phyloP scores from a whole-genome alignment of 1,284 basidiomycete species.

The Meira miltonrushii region DNA sequence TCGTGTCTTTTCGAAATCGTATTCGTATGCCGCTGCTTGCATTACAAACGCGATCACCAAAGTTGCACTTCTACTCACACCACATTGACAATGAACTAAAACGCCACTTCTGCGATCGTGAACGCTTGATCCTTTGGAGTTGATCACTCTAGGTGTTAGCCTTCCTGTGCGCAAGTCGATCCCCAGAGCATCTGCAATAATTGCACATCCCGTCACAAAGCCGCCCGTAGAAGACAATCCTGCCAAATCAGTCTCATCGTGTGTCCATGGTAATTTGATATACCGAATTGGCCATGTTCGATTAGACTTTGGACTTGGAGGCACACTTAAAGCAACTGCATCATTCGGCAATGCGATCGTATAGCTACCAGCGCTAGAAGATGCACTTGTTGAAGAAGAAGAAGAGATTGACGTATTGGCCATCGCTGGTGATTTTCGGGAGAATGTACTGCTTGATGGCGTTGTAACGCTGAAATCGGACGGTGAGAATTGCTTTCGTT shows the following conservation, averaged over 20 bases:
- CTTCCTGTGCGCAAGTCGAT: constrained; percentile 56
- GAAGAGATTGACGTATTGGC: constrained; percentile 3
- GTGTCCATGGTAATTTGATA: constrained; percentile 88
- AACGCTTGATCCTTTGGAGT: constrained; percentile 12
- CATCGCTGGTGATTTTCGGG: constrained; percentile 13
- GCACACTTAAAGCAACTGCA: constrained; percentile 26
- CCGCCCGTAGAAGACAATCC: constrained; percentile 22
- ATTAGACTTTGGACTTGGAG: constrained; percentile 17
- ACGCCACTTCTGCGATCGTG: constrained; percentile 8
- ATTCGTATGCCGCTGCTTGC: constrained; percentile 75
- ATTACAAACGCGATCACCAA: constrained; percentile 89
- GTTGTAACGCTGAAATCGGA: not conserved
- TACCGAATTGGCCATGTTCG: constrained; percentile 56
- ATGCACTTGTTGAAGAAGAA: not conserved
- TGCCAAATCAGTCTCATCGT: constrained; percentile 55
- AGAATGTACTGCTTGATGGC: not conserved
- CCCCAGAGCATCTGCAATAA: constrained; percentile 56
- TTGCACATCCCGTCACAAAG: constrained; percentile 35
- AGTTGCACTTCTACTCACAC: constrained; percentile 88
- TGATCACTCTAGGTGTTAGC: not conserved
- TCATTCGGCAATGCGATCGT: constrained; percentile 30
- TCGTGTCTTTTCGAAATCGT: constrained; percentile 41
- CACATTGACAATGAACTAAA: constrained; percentile 66
- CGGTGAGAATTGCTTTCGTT: not conserved
- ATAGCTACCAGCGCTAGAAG: not conserved